A percentile compares a stretch with the other conserved stretches of the same genome.
phyloP scores from a whole-genome alignment of 495 filamentous ascomycete species.

The Niebla homalea region DNA sequence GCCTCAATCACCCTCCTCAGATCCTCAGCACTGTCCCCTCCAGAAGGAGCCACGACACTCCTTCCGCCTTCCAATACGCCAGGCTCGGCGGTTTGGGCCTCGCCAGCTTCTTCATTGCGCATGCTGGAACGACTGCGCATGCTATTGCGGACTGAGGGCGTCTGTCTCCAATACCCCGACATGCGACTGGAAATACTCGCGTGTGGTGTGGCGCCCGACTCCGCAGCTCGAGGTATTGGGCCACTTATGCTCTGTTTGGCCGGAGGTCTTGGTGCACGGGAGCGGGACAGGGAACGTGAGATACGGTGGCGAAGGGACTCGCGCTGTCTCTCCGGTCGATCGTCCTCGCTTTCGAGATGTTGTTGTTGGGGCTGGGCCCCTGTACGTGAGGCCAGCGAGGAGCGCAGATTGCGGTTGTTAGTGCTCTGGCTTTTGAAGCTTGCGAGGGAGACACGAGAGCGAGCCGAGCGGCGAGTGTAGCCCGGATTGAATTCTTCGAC shows the following conservation, averaged over 20 bases:
- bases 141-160: slow-evolving; percentile 11
- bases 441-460: slow-evolving; percentile 56
- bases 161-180: slow-evolving; percentile 1
- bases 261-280: neutral
- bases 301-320: slow-evolving; percentile 8
- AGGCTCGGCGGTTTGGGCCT: slow-evolving; percentile 15
- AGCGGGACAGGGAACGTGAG: slow-evolving; percentile 11
- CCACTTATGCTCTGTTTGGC: neutral
- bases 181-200: slow-evolving; percentile 1
- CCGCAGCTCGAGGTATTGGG: neutral
- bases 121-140: slow-evolving; percentile 15
- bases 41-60: slow-evolving; percentile 15
- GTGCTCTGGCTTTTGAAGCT: slow-evolving; percentile 68
- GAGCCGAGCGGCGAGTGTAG: slow-evolving; percentile 39
- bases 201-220: neutral
- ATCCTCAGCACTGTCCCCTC: slow-evolving; percentile 62
- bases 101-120: slow-evolving; percentile 2
- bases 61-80: slow-evolving; percentile 34
- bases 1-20: slow-evolving; percentile 58
- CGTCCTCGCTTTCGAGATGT: neutral
- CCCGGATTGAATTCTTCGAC: slow-evolving; percentile 82
- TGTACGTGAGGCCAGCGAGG: slow-evolving; percentile 1
- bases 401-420: slow-evolving; percentile 26
- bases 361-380: slow-evolving; percentile 1
- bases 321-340: neutral